These are phyloP conservation scores for Immersiella caudata DNA, from an alignment of 495 filamentous ascomycete species.

Conservation along the genomic window DNA sequence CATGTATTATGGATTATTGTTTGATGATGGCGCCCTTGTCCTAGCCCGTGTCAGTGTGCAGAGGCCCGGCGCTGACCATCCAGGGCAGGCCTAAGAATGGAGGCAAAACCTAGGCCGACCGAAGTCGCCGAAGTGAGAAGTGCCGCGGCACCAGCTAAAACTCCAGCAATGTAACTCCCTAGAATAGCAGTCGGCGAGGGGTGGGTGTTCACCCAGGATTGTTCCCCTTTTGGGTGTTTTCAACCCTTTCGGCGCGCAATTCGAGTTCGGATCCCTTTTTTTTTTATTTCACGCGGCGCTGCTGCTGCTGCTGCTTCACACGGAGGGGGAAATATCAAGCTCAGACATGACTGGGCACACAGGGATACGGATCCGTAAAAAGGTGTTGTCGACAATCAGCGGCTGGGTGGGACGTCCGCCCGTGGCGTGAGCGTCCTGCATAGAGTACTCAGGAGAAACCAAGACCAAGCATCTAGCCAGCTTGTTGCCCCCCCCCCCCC, in stretches of 20 bases:
- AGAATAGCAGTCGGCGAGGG: neutral
- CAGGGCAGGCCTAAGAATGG: neutral
- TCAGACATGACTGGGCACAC: neutral
- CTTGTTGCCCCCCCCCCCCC: too few species aligned
- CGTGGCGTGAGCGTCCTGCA: neutral
- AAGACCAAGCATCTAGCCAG: neutral
- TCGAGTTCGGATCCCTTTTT: neutral
- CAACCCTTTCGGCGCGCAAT: neutral
- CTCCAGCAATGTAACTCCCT: neutral
- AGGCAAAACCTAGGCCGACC: neutral
- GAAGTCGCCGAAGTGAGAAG: neutral
- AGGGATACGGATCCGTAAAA: constrained; percentile 1
- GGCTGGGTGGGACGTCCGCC: neutral
- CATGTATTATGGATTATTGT: too few species aligned
- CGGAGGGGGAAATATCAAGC: neutral
- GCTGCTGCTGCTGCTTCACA: neutral
- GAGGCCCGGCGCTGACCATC: neutral
- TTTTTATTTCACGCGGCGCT: neutral
- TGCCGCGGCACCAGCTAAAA: neutral
- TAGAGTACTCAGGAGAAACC: neutral
- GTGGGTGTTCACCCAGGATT: neutral
- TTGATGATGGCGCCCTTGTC: neutral
- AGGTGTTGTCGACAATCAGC: neutral
- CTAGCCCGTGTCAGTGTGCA: neutral
- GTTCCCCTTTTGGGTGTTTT: neutral